phyloP scores from a whole-genome alignment of 2,329 filamentous ascomycete genomes.

The Monosporascus sp. region DNA sequence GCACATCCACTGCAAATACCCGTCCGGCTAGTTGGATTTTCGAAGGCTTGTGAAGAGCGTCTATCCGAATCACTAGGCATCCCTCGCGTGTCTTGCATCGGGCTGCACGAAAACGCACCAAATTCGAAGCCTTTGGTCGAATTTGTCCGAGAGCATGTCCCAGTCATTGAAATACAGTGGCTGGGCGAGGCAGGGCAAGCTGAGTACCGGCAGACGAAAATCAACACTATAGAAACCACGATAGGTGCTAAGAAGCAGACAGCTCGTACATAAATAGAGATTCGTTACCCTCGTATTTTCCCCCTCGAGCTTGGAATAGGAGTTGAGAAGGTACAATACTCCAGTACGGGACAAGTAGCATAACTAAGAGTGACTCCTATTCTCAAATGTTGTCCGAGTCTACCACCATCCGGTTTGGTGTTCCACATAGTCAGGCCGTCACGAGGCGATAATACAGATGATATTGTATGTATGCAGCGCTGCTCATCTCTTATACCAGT shows the following conservation, averaged over 20 bases:
- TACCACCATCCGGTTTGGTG: too few species aligned
- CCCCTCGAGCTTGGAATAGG: too few species aligned
- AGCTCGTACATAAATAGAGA: not conserved
- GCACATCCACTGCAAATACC: conserved; percentile 31
- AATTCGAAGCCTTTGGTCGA: conserved; percentile 51
- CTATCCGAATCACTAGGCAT: conserved; percentile 54
- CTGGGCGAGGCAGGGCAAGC: conserved; percentile 37
- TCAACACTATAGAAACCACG: conserved; percentile 38
- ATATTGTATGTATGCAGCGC: too few species aligned
- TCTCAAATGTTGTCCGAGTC: too few species aligned
- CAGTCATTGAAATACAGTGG: conserved; percentile 52
- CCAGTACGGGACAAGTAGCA: too few species aligned
- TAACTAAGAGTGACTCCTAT: too few species aligned
- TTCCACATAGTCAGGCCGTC: too few species aligned
- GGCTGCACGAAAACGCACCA: conserved; percentile 50
- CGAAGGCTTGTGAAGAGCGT: conserved; percentile 52
- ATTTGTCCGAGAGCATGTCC: conserved; percentile 48
- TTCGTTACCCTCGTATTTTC: not conserved
- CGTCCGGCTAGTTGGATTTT: conserved; percentile 58
- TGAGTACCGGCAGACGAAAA: conserved; percentile 41
- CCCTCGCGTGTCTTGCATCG: conserved; percentile 61
- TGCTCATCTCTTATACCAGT: too few species aligned
- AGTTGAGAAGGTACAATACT: not conserved
- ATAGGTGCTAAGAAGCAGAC: conserved; percentile 32
- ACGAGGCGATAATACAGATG: too few species aligned